Evolutionary conservation across 2,329 filamentous ascomycete species (phyloP).

Genomic region (Rachicladosporium sp.): DNA sequence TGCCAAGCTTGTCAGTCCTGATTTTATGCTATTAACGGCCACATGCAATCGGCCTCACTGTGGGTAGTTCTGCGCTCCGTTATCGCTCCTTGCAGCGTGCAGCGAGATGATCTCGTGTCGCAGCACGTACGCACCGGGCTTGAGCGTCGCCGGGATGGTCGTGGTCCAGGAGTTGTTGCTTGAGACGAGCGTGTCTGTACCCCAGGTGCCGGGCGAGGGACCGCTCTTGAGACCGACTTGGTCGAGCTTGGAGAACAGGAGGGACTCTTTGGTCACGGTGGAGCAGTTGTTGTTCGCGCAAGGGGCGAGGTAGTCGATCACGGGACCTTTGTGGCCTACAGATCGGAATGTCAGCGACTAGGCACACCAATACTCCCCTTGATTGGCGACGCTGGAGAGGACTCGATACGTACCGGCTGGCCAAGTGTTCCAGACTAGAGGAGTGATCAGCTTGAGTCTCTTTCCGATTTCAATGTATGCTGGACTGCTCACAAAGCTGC

Average conservation of each 20-base stretch:
- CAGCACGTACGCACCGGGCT: slow-evolving; percentile 40
- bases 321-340: slow-evolving; percentile 45
- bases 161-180: slow-evolving; percentile 38
- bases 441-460: too few species aligned
- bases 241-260: slow-evolving; percentile 54
- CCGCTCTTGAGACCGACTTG: slow-evolving; percentile 40
- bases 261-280: slow-evolving; percentile 37
- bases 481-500: slow-evolving; percentile 11
- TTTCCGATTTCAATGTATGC: too few species aligned
- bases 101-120: slow-evolving; percentile 42
- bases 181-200: slow-evolving; percentile 38
- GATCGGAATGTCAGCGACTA: too few species aligned
- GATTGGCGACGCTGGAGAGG: too few species aligned
- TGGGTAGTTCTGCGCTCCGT: slow-evolving; percentile 40
- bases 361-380: too few species aligned
- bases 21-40: too few species aligned
- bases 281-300: slow-evolving; percentile 46
- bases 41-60: slow-evolving; percentile 23
- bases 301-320: slow-evolving; percentile 52
- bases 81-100: slow-evolving; percentile 29
- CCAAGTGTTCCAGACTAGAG: slow-evolving; percentile 47
- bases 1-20: too few species aligned
- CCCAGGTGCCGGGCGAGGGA: slow-evolving; percentile 40
- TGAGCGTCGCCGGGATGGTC: slow-evolving; percentile 32
- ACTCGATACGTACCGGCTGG: slow-evolving; percentile 30